Base-by-base conservation (phyloP, 495 filamentous ascomycete genomes). In the Penicillium manginii region DNA sequence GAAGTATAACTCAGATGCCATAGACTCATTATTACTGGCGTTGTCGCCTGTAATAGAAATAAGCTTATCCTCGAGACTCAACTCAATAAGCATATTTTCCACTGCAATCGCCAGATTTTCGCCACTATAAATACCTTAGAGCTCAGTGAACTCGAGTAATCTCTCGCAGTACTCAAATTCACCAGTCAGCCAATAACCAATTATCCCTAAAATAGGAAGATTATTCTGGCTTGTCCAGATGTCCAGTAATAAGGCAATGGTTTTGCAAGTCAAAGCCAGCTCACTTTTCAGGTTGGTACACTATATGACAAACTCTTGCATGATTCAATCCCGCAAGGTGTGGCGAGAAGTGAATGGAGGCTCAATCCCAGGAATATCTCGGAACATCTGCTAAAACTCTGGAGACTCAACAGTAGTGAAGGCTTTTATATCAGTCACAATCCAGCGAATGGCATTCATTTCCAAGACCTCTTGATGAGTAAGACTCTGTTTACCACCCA, bases 171-270 rank as follows among this genome's bases (percentile, higher is more conserved):
- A 60, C 22, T 26, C 39, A 49, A 60, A 60, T 46, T 60, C 50
- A 10, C 54, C 57, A 31, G 57, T 60, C 21, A 60, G 57, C 50
- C 57, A 54, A 60, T 60, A 50, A 22, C 57, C 57, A n/a, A 59
- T 54, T 6, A 59, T 48, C 15, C 48, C 57, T 31, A 59, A 35
- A 54, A 59, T 54, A 19, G 50, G 57, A 54, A 59, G 35, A 43
- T 59, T 29, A 54, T 59, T 59, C 33, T 59, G 15, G 57, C 57
- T 59, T 32, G 50, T 54, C 57, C 50, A 59, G 22, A 59, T 22
- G 26, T 60, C 51, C 12, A 55, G n/a, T n/a, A n/a, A n/a, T n/a
- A n/a, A n/a, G n/a, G n/a, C n/a, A n/a, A n/a, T n/a, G n/a, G n/a
- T n/a, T 60, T 60, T 55, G 46, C 58, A 60, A 31, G 58, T 43